Base-by-base conservation (phyloP, 495 filamentous ascomycete species). In the Aspergillus hancockii region DNA sequence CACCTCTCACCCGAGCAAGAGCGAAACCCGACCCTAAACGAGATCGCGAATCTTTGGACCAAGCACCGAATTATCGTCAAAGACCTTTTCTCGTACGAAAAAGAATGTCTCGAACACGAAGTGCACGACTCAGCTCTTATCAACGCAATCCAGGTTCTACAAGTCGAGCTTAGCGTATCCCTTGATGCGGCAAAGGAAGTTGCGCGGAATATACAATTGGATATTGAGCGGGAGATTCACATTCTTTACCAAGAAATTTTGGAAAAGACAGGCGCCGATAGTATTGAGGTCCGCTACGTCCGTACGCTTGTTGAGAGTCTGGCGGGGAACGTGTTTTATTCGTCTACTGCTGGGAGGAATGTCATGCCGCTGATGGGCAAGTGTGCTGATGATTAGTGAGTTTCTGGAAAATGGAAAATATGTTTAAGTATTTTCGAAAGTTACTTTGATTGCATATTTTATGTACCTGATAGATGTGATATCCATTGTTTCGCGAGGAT, bases 81-180 rank as follows among this genome's bases (percentile, higher is more conserved):
- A 8, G 47, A 50, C 22, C 47, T 50, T 21, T 50, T 25, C 19
- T 50, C 47, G 4, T 50, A 23, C 16, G 47, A 28, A 5, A 50
- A 23, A 28, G 47, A 50, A 25, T 25, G 22, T 28, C 21, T 25
- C 8, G 47, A 50, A 28, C 25, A 25, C 13, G 19, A 25, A 25
- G 47, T 14, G 16, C 21, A 28, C 4, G 22, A 31, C 10, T 25
- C 22, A 16, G 22, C 21, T 3, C 8, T 50, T 21, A n/a, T 50
- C 12, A 50, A 50, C 14, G 47, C 22, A 25, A 21, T 50, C 2
- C 47, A 50, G 47, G 47, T 50, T 16, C 47, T 50, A 21, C 47
- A 28, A 21, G 22, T 4, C n/a, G 22, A 25, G 13, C 47, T 50
- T 3, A 8, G 22, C 21, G 47, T 50, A 8, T 50, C 47, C 7